Base-by-base conservation (phyloP, 2,329 filamentous ascomycete genomes). In the Colletotrichum sp. region DNA sequence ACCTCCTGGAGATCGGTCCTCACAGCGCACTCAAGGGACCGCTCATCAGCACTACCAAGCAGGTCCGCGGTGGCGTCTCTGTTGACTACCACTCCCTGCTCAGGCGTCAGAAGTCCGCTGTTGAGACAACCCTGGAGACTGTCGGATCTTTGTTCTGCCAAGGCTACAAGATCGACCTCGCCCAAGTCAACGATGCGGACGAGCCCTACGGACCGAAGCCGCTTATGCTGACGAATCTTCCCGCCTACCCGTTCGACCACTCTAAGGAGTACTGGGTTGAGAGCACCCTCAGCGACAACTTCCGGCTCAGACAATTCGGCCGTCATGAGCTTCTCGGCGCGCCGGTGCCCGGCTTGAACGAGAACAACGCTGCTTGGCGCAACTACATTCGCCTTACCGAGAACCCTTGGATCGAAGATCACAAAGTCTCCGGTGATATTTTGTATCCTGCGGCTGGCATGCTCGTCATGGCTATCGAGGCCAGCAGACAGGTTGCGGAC, bases 11-110 rank as follows among this genome's bases (percentile, higher is more conserved):
- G 78, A 81, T 90, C 6, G 89, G 89, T 0, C 88, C 89, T 2
- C 88, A 90, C 77, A 83, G 87, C 6, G 88, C 87, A 1, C 82
- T 90, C 4, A 85, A 87, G 60, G 89, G 89, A 0, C 88, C 88
- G 0, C 83, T 90, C 68, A 87, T 36, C 36, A 71, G 60, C n/a
- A 76, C 61, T 2, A 34, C 26, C 48, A 76, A 75, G 34, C 60
- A 76, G 14, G 36, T 76, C 16, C 60, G 28, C 1, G 71, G 71
- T 32, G 28, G 26, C 18, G 52, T 43, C 5, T 32, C 24, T 9
- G 36, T 75, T 3, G 71, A 76, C 60, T 76, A 76, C 8, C 71
- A 76, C 24, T 70, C 74, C 5, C 12, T 76, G 4, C 66, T 76
- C 2, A 32, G 9, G 4, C 74, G 74, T n/a, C 36, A 70, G 26